Conservation (phyloP, 768 basidiomycete genomes). For the Neoboletus magnificus region DNA sequence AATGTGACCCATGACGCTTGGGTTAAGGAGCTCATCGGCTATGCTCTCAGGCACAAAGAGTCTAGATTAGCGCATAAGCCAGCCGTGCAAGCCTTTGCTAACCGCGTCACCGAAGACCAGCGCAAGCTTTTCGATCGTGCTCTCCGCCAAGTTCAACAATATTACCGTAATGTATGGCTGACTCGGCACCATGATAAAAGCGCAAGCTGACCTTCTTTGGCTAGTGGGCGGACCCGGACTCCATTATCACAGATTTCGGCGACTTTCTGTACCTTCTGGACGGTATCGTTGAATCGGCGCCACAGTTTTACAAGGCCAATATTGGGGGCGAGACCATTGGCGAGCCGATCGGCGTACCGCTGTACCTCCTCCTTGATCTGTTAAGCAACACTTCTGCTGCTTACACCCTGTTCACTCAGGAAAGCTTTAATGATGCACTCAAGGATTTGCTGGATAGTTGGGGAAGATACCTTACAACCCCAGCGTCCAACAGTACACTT, state of each 20-base stretch:
- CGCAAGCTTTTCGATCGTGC: background rate
- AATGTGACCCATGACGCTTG: background rate
- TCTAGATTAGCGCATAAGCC: background rate
- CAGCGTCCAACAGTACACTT: background rate
- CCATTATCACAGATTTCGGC: background rate
- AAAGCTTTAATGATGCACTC: background rate
- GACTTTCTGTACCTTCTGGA: background rate
- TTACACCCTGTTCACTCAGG: background rate
- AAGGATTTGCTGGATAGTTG: background rate
- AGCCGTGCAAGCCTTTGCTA: background rate
- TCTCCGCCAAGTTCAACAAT: background rate
- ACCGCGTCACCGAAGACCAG: background rate
- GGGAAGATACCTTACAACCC: too few relatives aligned
- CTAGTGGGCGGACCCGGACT: background rate
- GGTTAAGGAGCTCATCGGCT: background rate
- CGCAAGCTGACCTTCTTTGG: background rate
- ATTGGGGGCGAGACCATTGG: background rate
- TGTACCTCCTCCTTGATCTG: background rate
- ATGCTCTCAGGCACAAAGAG: background rate
- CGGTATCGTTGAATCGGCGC: background rate
- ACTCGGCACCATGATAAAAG: background rate
- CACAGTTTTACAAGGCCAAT: background rate
- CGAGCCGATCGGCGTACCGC: too few relatives aligned
- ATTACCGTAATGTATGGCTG: background rate
- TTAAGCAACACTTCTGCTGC: background rate